Base-by-base conservation (phyloP, 768 basidiomycete genomes). In the Lactifluus pinguis region DNA sequence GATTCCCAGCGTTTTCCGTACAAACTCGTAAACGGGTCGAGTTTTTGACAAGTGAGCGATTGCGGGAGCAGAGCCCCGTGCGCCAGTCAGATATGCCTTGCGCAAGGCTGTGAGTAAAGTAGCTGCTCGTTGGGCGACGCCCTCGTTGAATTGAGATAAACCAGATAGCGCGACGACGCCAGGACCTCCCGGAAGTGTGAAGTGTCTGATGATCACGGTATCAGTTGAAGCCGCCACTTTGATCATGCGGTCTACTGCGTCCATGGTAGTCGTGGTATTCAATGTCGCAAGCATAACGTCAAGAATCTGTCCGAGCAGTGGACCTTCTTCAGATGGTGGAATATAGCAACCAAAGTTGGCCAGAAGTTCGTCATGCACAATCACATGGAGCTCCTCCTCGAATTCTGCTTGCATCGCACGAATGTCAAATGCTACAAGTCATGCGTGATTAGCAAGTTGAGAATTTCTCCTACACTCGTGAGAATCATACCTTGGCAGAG, bases 351-450 rank as follows among this genome's bases (percentile, higher is more conserved):
- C 73, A 69, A 83, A 85, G 52, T 76, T 69, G 25, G 67, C 57
- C 11, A 70, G 63, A 67, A 89, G 74, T 66, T 85, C 80, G 54
- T 82, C 76, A 19, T 71, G 69, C 21, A 80, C 74, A 55, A 86
- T 80, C n/a, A 71, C 68, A 57, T 73, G 66, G 15, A 87, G 71
- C 29, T 77, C 77, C 14, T 74, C 73, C 41, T 76, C 70, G 73
- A 92, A 83, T 60, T 89, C 85, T 60, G 74, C 69, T 67, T 90
- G 86, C 64, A 92, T 68, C 1, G 89, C 83, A 49, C 92, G 86
- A 56, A 91, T 77, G 69, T 94, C 92, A 56, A 93, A 75, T 25
- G 90, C 89, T 62, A 15, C n/a, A 21, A 25, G 6, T 7, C 14
- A 38, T 36, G 6, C 5, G 8, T 14, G 53, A 10, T 38, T 38